Evolutionary conservation across 768 basidiomycete genomes (phyloP).

Genomic region (Podaxis sp.): DNA sequence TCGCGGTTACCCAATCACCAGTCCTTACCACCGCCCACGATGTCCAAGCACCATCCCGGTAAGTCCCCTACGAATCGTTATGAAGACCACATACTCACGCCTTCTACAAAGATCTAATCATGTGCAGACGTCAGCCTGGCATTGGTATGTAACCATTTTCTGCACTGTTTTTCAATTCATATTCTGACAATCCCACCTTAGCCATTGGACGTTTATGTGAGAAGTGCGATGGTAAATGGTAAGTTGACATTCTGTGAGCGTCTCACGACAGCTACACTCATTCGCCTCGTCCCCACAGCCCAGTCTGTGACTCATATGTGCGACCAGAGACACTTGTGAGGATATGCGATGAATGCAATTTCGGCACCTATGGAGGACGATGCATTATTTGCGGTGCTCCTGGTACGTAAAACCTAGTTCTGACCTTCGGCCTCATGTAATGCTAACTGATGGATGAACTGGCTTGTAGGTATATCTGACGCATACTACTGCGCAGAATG

Average conservation of each 20-base stretch:
- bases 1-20: background rate
- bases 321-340: slow-evolving; percentile 96
- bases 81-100: slow-evolving; percentile 12
- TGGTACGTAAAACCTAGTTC: slow-evolving; percentile 49
- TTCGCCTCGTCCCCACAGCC: slow-evolving; percentile 46
- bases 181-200: slow-evolving; percentile 30
- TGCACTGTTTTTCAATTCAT: background rate
- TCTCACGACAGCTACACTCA: background rate
- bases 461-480: slow-evolving; percentile 83
- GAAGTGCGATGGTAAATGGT: slow-evolving; percentile 99
- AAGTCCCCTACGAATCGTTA: slow-evolving; percentile 10
- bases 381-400: slow-evolving; percentile 98
- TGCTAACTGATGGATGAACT: background rate
- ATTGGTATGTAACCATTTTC: slow-evolving; percentile 59
- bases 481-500: slow-evolving; percentile 99
- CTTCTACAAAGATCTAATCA: slow-evolving; percentile 76
- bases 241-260: slow-evolving; percentile 23
- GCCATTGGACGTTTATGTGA: slow-evolving; percentile 98
- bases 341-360: slow-evolving; percentile 99
- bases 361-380: slow-evolving; percentile 94
- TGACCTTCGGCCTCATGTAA: background rate
- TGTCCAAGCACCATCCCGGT: slow-evolving; percentile 95
- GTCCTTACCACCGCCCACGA: slow-evolving; percentile 26
- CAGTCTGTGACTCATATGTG: slow-evolving; percentile 98
- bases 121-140: slow-evolving; percentile 97